Evolutionary conservation across 164 flowering plant genomes (phyloP).

Genomic region (Macadamia integrifolia): DNA sequence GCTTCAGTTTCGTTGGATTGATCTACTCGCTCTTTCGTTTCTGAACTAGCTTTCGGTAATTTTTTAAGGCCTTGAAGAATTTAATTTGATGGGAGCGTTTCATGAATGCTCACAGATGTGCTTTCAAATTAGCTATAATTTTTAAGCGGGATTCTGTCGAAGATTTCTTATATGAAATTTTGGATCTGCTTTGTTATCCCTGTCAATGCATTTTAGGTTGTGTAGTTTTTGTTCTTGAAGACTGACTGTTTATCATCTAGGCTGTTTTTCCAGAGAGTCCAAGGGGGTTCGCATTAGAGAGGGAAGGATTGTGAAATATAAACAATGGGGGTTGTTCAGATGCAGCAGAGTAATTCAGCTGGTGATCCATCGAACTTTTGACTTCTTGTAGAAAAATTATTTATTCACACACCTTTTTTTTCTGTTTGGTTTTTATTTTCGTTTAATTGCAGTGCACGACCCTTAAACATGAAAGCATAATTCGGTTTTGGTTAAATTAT

Average conservation of each 20-base stretch:
- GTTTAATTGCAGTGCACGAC: not conserved
- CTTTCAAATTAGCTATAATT: too few species aligned
- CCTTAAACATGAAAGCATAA: too few species aligned
- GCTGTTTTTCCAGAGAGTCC: not conserved
- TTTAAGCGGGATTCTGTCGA: too few species aligned
- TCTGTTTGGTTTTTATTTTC: not conserved
- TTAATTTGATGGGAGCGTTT: not conserved
- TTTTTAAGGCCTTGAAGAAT: not conserved
- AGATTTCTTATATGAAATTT: not conserved
- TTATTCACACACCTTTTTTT: not conserved
- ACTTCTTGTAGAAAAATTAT: not conserved
- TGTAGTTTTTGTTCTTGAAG: too few species aligned
- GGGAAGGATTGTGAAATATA: not conserved
- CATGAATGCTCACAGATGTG: not conserved
- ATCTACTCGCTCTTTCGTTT: not conserved
- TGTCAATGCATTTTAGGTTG: not conserved
- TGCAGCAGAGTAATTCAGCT: constrained; percentile 26
- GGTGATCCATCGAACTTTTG: constrained; percentile 16
- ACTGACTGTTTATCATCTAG: not conserved
- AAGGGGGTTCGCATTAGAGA: not conserved
- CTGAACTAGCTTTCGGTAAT: not conserved
- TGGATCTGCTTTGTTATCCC: not conserved
- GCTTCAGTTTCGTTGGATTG: not conserved
- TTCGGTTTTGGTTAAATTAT: too few species aligned
- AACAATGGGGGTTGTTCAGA: constrained; percentile 39